These are phyloP conservation scores for Calonectria hawksworthii DNA, from an alignment of 2,329 filamentous ascomycete species.

Conservation along the genomic window DNA sequence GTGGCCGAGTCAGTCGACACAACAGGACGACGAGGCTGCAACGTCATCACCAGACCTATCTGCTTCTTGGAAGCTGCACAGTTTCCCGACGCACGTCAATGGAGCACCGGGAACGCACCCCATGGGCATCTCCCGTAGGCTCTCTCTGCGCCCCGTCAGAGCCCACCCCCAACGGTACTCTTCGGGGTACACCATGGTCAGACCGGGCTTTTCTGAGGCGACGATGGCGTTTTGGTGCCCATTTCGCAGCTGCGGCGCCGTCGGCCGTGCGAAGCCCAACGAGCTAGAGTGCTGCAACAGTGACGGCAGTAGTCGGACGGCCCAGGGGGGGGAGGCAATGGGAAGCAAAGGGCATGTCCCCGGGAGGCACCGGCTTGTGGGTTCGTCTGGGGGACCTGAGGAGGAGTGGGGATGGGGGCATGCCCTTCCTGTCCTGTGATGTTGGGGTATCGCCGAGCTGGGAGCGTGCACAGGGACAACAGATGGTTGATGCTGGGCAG, in stretches of 20 bases:
- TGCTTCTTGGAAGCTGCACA: constrained; percentile 7
- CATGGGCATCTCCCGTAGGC: constrained; percentile 16
- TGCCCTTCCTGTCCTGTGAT: not conserved
- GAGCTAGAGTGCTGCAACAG: constrained; percentile 4
- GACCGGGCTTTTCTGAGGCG: not conserved
- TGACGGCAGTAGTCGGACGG: constrained; percentile 6
- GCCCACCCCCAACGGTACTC: constrained; percentile 22
- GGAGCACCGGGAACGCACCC: constrained; percentile 9
- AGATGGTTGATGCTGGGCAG: constrained; percentile 1
- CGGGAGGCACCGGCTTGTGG: constrained; percentile 19
- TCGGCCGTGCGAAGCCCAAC: not conserved
- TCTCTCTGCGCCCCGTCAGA: constrained; percentile 3
- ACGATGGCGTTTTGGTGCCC: not conserved
- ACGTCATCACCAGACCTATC: constrained; percentile 14
- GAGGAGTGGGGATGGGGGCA: constrained; percentile 14
- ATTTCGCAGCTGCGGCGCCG: not conserved
- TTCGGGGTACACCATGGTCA: not conserved
- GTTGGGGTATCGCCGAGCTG: constrained; percentile 1
- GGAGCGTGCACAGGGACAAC: not conserved
- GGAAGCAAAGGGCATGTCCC: not conserved
- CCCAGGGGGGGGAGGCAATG: not conserved
- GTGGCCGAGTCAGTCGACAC: constrained; percentile 3
- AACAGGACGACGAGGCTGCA: constrained; percentile 17
- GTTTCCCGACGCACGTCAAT: constrained; percentile 13
- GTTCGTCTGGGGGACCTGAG: constrained; percentile 2